Percentiles rank a stretch among this genome's conserved stretches.
Conservation (phyloP, 495 filamentous ascomycete species). For the Cercophora newfieldiana region DNA sequence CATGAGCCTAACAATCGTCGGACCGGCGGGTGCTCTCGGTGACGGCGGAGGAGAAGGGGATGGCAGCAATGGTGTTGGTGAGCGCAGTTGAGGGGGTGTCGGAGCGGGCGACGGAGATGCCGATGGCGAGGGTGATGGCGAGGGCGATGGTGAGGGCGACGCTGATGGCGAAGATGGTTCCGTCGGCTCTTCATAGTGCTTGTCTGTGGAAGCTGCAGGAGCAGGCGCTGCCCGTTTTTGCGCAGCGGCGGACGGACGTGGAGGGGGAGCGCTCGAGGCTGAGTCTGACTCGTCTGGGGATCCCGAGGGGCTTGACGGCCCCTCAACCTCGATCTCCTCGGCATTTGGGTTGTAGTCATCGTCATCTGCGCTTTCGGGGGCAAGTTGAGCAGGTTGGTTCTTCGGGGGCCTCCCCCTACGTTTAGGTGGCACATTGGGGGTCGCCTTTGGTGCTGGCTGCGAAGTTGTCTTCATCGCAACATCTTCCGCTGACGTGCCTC, state of each 20-base stretch:
- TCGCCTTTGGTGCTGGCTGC: neutral
- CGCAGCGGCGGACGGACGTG: neutral
- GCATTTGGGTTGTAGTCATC: conserved; percentile 3
- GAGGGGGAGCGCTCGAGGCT: neutral
- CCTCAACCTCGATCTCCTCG: neutral
- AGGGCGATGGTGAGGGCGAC: conserved; percentile 5
- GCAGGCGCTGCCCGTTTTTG: neutral
- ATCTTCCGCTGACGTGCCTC: neutral
- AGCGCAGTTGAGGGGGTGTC: neutral
- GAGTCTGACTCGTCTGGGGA: neutral
- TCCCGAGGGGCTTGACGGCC: neutral
- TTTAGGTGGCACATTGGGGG: neutral
- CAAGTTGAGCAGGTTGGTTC: neutral
- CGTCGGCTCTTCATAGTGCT: too few relatives aligned
- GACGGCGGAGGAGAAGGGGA: conserved; percentile 11
- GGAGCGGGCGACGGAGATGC: neutral
- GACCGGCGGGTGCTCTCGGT: conserved; percentile 20
- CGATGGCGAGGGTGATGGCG: conserved; percentile 6
- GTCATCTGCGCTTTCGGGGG: neutral
- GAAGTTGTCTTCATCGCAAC: neutral
- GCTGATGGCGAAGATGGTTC: neutral
- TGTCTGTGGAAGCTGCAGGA: too few relatives aligned
- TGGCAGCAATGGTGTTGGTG: conserved; percentile 5
- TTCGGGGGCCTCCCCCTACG: conserved; percentile 13
- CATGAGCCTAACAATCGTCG: conserved; percentile 33